phyloP scores from a whole-genome alignment of 225 moss, liverwort and hornwort genomes.

The Polytrichum formosum region DNA sequence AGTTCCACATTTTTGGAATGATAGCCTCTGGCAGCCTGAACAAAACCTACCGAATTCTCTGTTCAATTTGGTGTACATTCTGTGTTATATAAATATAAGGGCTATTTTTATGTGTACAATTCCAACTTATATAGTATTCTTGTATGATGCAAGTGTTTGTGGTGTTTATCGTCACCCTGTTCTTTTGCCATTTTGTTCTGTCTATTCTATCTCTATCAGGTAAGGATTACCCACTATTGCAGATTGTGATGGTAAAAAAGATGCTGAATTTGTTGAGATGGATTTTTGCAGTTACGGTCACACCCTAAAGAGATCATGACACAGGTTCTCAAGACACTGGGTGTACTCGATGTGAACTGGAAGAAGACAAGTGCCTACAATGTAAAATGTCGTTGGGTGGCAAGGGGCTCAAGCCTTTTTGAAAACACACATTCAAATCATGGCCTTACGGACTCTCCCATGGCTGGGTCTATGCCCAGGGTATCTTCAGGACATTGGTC shows the following conservation, averaged over 20 bases:
- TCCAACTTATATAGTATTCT: too few relatives aligned
- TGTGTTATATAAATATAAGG: too few relatives aligned
- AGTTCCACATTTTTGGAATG: too few relatives aligned
- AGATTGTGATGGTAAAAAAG: not conserved
- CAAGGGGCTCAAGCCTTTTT: constrained; percentile 33
- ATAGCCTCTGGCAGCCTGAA: too few relatives aligned
- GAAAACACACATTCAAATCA: constrained; percentile 48
- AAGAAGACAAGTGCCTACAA: constrained; percentile 75
- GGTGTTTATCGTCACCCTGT: too few relatives aligned
- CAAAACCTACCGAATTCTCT: too few relatives aligned
- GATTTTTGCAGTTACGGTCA: constrained; percentile 63
- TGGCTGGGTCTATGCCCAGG: constrained; percentile 48
- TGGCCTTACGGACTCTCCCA: constrained; percentile 54
- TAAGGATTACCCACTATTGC: too few relatives aligned
- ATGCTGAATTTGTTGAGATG: not conserved
- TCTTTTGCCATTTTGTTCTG: too few relatives aligned
- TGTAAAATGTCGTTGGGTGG: constrained; percentile 89
- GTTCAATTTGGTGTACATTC: too few relatives aligned
- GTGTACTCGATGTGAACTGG: constrained; percentile 80
- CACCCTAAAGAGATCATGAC: constrained; percentile 84
- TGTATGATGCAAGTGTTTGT: too few relatives aligned
- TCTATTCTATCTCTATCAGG: too few relatives aligned
- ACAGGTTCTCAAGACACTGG: constrained; percentile 69
- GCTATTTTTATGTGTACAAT: too few relatives aligned
- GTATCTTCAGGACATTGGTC: constrained; percentile 54